Evolutionary conservation across 768 basidiomycete species (phyloP).

Genomic region (Rhodotorula babjevae): DNA sequence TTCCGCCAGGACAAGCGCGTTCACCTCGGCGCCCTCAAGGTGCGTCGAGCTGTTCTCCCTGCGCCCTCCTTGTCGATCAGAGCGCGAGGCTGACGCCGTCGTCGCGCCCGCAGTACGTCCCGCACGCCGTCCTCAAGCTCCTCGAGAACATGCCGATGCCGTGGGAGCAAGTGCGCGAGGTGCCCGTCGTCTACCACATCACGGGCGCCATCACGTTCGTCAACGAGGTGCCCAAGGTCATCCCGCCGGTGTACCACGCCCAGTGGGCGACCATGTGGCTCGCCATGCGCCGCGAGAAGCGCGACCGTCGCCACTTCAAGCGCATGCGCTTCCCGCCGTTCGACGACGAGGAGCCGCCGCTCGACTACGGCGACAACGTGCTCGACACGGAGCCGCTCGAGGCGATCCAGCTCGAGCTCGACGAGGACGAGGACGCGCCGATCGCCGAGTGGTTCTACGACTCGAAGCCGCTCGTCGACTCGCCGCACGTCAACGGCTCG

Average conservation of each 20-base stretch:
- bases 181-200: slow-evolving; percentile 96
- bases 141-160: slow-evolving; percentile 67
- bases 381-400: slow-evolving; percentile 96
- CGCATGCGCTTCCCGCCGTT: slow-evolving; percentile 99
- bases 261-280: slow-evolving; percentile 99
- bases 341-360: slow-evolving; percentile 96
- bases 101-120: slow-evolving; percentile 63
- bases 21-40: slow-evolving; percentile 82
- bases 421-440: slow-evolving; percentile 81
- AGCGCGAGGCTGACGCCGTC: neutral
- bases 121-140: slow-evolving; percentile 98
- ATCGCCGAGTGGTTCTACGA: slow-evolving; percentile 99
- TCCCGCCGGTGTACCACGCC: slow-evolving; percentile 96
- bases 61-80: neutral
- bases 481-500: slow-evolving; percentile 76
- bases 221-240: slow-evolving; percentile 92
- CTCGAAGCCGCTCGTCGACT: slow-evolving; percentile 85
- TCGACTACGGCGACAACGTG: slow-evolving; percentile 98
- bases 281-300: slow-evolving; percentile 96
- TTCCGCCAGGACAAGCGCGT: slow-evolving; percentile 99
- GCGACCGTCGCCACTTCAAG: slow-evolving; percentile 97
- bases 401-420: slow-evolving; percentile 93
- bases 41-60: slow-evolving; percentile 1
- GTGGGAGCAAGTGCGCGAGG: slow-evolving; percentile 84
- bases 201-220: slow-evolving; percentile 99